Evolutionary conservation across 169 alveolate genomes (phyloP).

Genomic region (Plasmodium malariae): DNA sequence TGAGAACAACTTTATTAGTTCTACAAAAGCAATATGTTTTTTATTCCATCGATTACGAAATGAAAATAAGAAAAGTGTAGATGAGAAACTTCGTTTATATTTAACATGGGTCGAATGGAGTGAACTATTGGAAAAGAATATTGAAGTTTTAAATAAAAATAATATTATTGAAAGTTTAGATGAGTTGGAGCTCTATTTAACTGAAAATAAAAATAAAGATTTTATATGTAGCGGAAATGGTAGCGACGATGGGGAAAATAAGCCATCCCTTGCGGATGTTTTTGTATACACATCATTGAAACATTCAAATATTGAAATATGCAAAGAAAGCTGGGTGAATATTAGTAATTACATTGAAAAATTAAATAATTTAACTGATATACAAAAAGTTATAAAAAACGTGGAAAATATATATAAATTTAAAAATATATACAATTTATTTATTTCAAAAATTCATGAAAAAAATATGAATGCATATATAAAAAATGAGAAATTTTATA

Average conservation of each 20-base stretch:
- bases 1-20: constrained; percentile 50
- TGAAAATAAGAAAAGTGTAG: constrained; percentile 23
- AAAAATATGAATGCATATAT: constrained; percentile 41
- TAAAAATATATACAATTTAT: constrained; percentile 61
- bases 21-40: constrained; percentile 73
- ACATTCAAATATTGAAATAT: constrained; percentile 38
- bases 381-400: constrained; percentile 36
- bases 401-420: constrained; percentile 46
- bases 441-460: constrained; percentile 46
- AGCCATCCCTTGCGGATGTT: constrained; percentile 43
- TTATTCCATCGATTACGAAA: constrained; percentile 66
- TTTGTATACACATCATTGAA: constrained; percentile 51
- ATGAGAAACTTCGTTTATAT: constrained; percentile 31
- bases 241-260: background rate
- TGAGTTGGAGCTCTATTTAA: constrained; percentile 48
- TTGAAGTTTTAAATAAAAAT: constrained; percentile 40
- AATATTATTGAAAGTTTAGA: constrained; percentile 68
- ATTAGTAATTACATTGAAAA: constrained; percentile 46
- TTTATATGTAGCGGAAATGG: constrained; percentile 4
- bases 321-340: constrained; percentile 65
- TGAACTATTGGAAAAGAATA: constrained; percentile 33
- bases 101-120: constrained; percentile 77
- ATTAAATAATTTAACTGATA: constrained; percentile 35
- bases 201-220: constrained; percentile 14
- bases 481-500: constrained; percentile 81